A percentile compares a stretch with the other conserved stretches of the same genome.
Conservation (phyloP, 1,284 basidiomycete genomes). For the Microbotryum scabiosae region DNA sequence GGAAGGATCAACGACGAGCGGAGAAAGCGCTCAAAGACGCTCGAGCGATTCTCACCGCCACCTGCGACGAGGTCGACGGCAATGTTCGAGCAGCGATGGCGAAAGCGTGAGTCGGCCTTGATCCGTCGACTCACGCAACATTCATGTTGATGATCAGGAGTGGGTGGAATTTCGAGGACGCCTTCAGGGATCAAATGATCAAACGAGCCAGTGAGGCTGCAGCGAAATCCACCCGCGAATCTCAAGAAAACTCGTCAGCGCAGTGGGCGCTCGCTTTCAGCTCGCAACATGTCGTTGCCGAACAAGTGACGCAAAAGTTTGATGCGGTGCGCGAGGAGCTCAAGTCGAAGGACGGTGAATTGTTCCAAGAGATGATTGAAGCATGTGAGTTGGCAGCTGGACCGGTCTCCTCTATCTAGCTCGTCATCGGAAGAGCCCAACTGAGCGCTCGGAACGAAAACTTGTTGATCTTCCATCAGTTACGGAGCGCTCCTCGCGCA, state of each 20-base stretch:
- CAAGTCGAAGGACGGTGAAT: not conserved
- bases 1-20: not conserved
- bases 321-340: not conserved
- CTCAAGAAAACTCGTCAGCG: not conserved
- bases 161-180: not conserved
- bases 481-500: not conserved
- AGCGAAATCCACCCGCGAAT: too few relatives aligned
- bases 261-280: not conserved
- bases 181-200: not conserved
- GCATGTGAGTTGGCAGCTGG: slow-evolving; percentile 1
- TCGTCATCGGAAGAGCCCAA: too few relatives aligned
- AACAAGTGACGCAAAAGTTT: not conserved
- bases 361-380: slow-evolving; percentile 1
- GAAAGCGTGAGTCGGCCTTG: not conserved
- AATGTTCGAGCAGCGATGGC: not conserved
- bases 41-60: not conserved
- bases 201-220: too few relatives aligned
- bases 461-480: not conserved
- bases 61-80: not conserved
- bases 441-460: too few relatives aligned
- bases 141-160: not conserved
- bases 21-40: slow-evolving; percentile 2
- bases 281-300: not conserved
- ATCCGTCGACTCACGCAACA: too few relatives aligned
- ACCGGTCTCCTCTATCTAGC: too few relatives aligned